These are phyloP conservation scores for Aspergillus indologenus DNA, from an alignment of 495 filamentous ascomycete species.

Conservation along the genomic window DNA sequence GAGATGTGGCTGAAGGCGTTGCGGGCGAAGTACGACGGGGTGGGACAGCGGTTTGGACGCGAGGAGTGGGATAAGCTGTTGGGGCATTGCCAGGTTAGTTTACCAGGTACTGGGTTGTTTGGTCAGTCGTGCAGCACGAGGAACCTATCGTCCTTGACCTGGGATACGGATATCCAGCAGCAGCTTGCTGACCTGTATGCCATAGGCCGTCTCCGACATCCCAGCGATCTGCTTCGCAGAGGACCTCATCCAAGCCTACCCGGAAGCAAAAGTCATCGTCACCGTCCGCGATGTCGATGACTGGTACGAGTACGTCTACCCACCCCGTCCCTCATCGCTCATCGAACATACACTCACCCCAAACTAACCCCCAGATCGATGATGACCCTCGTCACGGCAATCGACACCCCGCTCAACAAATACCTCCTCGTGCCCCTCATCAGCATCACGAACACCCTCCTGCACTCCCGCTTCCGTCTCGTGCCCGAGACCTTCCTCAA, in stretches of 20 bases:
- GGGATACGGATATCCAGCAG: too few species aligned
- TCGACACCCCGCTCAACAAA: slow-evolving; percentile 10
- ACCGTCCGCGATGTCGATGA: slow-evolving; percentile 7
- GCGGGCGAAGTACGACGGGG: slow-evolving; percentile 5
- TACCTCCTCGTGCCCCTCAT: slow-evolving; percentile 1
- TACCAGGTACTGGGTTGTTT: too few species aligned
- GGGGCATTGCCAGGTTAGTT: slow-evolving; percentile 7
- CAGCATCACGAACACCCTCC: neutral
- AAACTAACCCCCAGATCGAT: neutral
- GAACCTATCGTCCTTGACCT: too few species aligned
- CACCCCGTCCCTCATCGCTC: neutral
- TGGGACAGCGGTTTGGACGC: slow-evolving; percentile 4
- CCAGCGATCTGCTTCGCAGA: slow-evolving; percentile 8
- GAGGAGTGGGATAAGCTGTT: slow-evolving; percentile 7
- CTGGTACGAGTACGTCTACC: neutral
- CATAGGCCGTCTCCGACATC: neutral
- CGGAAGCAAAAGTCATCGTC: slow-evolving; percentile 10
- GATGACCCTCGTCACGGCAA: neutral
- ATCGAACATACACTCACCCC: neutral
- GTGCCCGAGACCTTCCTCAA: neutral
- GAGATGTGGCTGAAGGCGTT: slow-evolving; percentile 6
- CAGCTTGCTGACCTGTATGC: too few species aligned
- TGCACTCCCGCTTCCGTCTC: neutral
- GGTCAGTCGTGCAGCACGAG: too few species aligned
- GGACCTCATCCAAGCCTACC: slow-evolving; percentile 10